Conservation (phyloP, 2,329 filamentous ascomycete species). For the Paraphaeosphaeria minitans region DNA sequence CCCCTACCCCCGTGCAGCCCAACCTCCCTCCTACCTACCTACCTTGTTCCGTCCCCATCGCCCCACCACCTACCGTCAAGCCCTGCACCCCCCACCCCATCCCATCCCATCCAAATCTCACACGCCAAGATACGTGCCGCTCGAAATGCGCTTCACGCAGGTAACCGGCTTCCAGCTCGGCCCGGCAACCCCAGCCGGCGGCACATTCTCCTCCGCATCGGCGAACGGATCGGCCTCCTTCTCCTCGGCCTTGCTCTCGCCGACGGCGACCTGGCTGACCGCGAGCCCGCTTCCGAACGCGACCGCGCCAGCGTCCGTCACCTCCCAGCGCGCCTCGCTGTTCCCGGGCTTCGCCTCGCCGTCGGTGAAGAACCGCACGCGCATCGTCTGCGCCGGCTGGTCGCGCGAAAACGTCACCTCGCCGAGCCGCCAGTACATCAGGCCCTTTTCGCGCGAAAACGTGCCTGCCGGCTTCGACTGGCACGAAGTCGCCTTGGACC, state of each 20-base stretch:
- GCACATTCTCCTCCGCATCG: slow-evolving; percentile 57
- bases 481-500: slow-evolving; percentile 65
- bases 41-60: neutral
- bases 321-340: slow-evolving; percentile 84
- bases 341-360: slow-evolving; percentile 72
- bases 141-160: slow-evolving; percentile 44
- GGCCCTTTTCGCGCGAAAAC: slow-evolving; percentile 74
- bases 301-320: slow-evolving; percentile 55
- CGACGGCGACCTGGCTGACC: slow-evolving; percentile 46
- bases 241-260: slow-evolving; percentile 50
- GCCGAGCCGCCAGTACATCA: slow-evolving; percentile 81
- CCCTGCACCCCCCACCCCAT: neutral
- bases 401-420: slow-evolving; percentile 70
- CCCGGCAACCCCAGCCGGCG: slow-evolving; percentile 26
- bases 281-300: slow-evolving; percentile 68
- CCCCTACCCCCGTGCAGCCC: neutral
- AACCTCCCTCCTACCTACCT: neutral
- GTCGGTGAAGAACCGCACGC: slow-evolving; percentile 81
- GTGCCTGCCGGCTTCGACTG: slow-evolving; percentile 82
- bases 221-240: slow-evolving; percentile 72
- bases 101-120: slow-evolving; percentile 18
- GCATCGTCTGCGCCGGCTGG: slow-evolving; percentile 70
- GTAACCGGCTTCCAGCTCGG: slow-evolving; percentile 41
- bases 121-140: slow-evolving; percentile 45
- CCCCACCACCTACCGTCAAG: neutral